A percentile compares a stretch with the other conserved stretches of the same genome.
phyloP scores from a whole-genome alignment of 2,329 filamentous ascomycete species.

The Aurifilum marmelostoma region DNA sequence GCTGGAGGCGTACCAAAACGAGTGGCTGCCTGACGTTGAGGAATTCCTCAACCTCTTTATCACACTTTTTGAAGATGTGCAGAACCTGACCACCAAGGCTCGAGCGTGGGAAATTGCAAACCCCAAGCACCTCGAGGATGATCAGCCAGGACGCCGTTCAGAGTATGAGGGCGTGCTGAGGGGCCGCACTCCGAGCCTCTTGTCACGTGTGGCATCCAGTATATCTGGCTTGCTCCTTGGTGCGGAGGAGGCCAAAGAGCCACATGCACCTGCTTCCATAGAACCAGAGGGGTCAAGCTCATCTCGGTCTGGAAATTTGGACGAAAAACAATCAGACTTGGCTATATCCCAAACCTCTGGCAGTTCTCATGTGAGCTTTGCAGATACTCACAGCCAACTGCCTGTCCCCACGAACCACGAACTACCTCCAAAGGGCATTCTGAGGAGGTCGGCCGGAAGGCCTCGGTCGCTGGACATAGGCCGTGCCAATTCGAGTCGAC shows the following conservation, averaged over 20 bases:
- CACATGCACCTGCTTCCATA: not conserved
- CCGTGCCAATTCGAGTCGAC: not conserved
- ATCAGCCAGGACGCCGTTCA: not conserved
- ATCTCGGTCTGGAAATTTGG: not conserved
- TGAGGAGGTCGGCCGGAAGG: conserved; percentile 1
- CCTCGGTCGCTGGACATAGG: not conserved
- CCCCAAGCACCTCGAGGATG: not conserved
- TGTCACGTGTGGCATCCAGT: not conserved
- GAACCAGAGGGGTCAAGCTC: conserved; percentile 15
- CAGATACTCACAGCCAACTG: not conserved
- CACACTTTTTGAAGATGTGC: not conserved
- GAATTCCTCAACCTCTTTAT: not conserved
- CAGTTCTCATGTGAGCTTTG: conserved; percentile 23
- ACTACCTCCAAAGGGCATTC: not conserved
- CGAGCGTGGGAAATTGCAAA: not conserved
- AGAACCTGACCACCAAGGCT: not conserved
- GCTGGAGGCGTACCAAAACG: conserved; percentile 3
- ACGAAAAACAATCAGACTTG: not conserved
- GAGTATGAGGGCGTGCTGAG: not conserved
- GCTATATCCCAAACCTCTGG: not conserved
- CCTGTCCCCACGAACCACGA: not conserved
- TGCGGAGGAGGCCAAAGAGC: not conserved
- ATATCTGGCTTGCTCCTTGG: conserved; percentile 1
- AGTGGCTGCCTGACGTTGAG: not conserved
- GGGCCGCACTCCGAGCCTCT: not conserved